phyloP scores from a whole-genome alignment of 768 basidiomycete species.

The Mycena galopus region DNA sequence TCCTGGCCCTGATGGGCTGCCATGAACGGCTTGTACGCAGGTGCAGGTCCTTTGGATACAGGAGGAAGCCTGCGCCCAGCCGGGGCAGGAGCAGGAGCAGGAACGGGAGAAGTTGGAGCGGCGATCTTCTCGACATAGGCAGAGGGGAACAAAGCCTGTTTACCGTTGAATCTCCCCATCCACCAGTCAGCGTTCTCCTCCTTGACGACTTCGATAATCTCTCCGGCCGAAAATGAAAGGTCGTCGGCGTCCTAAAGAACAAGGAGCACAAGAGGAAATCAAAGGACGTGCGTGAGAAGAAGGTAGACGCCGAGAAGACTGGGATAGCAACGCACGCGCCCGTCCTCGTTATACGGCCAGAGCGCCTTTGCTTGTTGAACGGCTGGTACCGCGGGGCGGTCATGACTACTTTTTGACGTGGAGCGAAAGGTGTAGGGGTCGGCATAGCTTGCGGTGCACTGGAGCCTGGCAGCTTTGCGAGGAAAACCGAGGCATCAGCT shows the following conservation, averaged over 20 bases:
- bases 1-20: slow-evolving; percentile 57
- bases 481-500: slow-evolving; percentile 62
- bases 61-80: slow-evolving; percentile 39
- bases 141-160: slow-evolving; percentile 76
- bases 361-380: slow-evolving; percentile 64
- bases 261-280: too few species aligned
- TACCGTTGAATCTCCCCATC: slow-evolving; percentile 75
- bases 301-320: slow-evolving; percentile 3
- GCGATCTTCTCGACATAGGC: slow-evolving; percentile 75
- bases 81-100: slow-evolving; percentile 30
- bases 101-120: slow-evolving; percentile 13
- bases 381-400: slow-evolving; percentile 39
- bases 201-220: slow-evolving; percentile 81
- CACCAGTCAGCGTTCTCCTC: slow-evolving; percentile 93
- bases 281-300: background rate
- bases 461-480: slow-evolving; percentile 60
- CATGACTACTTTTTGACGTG: slow-evolving; percentile 6
- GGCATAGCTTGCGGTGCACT: slow-evolving; percentile 28
- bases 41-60: slow-evolving; percentile 39
- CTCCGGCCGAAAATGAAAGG: slow-evolving; percentile 80
- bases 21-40: slow-evolving; percentile 58
- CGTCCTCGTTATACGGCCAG: slow-evolving; percentile 78
- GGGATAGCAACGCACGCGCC: slow-evolving; percentile 59
- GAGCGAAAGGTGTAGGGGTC: slow-evolving; percentile 31
- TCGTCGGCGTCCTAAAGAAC: slow-evolving; percentile 91